These are phyloP conservation scores for Diaporthe helianthi DNA, from an alignment of 2,329 filamentous ascomycete genomes.

Conservation along the genomic window DNA sequence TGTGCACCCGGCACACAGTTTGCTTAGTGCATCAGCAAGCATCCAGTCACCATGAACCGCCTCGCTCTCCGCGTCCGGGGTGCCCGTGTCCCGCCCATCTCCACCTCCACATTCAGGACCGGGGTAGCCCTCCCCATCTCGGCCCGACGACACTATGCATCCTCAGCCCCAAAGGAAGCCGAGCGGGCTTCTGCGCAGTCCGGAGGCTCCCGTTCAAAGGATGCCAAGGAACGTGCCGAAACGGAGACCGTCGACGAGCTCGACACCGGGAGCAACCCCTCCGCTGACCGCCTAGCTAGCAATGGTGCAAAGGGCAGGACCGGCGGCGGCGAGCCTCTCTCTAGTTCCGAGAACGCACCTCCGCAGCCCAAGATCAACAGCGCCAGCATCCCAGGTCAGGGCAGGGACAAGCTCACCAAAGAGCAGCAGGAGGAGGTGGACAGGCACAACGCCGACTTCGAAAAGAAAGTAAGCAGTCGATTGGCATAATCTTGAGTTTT, in stretches of 20 bases:
- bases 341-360: constrained; percentile 44
- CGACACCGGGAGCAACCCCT: constrained; percentile 40
- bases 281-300: constrained; percentile 36
- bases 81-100: constrained; percentile 9
- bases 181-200: constrained; percentile 40
- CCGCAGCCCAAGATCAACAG: constrained; percentile 61
- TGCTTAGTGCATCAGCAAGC: constrained; percentile 5
- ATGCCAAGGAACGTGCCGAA: constrained; percentile 40
- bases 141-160: constrained; percentile 25
- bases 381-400: constrained; percentile 49
- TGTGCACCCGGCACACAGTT: background rate
- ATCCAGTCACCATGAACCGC: constrained; percentile 31
- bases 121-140: background rate
- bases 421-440: constrained; percentile 65
- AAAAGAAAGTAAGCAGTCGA: constrained; percentile 44
- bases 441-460: constrained; percentile 65
- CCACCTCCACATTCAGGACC: background rate
- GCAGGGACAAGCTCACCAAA: constrained; percentile 48
- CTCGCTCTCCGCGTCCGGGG: constrained; percentile 28
- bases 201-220: constrained; percentile 47
- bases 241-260: constrained; percentile 24
- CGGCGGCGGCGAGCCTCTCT: constrained; percentile 48
- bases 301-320: constrained; percentile 46
- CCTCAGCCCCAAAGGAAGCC: constrained; percentile 38
- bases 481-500: too few relatives aligned